Conservation (phyloP, 768 basidiomycete genomes). For the Lanmaoa pseudosensibilis region DNA sequence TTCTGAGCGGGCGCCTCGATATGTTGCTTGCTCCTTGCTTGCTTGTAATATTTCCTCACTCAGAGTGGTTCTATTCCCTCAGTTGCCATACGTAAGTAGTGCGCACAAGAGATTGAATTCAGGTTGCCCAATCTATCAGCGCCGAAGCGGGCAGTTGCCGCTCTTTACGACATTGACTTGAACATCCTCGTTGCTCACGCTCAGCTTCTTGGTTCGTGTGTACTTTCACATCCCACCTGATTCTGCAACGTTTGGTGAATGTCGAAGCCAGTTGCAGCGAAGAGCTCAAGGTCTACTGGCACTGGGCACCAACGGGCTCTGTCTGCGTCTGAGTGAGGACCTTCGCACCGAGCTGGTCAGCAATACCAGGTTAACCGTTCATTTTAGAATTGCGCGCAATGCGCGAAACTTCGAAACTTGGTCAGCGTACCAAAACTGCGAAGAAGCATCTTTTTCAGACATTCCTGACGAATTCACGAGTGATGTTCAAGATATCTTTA, state of each 20-base stretch:
- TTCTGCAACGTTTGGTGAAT: conserved; percentile 5
- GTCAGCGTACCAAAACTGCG: conserved; percentile 48
- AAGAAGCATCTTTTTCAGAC: conserved; percentile 48
- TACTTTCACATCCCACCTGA: neutral
- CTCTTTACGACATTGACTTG: conserved; percentile 18
- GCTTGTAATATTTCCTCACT: conserved; percentile 10
- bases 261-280: conserved; percentile 19
- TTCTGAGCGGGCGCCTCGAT: conserved; percentile 5
- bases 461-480: conserved; percentile 40
- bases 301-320: conserved; percentile 33
- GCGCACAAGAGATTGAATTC: neutral
- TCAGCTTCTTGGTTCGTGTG: neutral
- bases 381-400: conserved; percentile 48
- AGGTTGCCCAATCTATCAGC: neutral
- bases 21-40: conserved; percentile 2
- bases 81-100: conserved; percentile 1
- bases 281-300: conserved; percentile 12
- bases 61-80: neutral
- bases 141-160: neutral
- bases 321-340: conserved; percentile 49
- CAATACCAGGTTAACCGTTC: conserved; percentile 2
- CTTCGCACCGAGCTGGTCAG: neutral
- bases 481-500: conserved; percentile 41
- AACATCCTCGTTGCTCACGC: conserved; percentile 7
- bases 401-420: conserved; percentile 51